phyloP scores from a whole-genome alignment of 129 eudicot genomes.

The Flaveria robusta region DNA sequence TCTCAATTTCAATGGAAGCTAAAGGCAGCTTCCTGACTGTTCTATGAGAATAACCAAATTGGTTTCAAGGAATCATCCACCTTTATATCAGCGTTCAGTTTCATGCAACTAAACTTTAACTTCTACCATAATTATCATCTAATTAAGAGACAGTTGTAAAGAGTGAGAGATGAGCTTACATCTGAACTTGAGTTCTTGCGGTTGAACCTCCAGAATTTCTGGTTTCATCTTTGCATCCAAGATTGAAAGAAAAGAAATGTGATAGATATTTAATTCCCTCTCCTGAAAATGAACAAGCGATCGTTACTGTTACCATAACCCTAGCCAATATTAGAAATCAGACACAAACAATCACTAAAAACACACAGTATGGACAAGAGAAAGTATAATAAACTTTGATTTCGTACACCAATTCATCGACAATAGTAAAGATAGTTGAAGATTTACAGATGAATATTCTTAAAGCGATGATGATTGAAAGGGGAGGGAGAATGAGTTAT shows the following conservation, averaged over 20 bases:
- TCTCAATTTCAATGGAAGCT: too few species aligned
- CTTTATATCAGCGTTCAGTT: too few species aligned
- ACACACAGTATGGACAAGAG: too few species aligned
- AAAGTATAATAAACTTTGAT: neutral
- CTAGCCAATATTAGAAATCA: neutral
- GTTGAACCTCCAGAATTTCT: conserved; percentile 57
- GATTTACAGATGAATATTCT: neutral
- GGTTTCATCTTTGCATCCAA: conserved; percentile 48
- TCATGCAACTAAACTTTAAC: neutral
- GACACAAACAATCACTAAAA: too few species aligned
- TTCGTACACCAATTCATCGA: neutral
- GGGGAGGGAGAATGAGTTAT: conserved; percentile 13
- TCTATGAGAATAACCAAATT: neutral
- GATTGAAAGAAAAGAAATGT: conserved; percentile 11
- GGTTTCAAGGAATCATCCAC: neutral
- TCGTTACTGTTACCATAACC: conserved; percentile 26
- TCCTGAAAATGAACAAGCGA: conserved; percentile 30
- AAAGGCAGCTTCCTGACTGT: neutral
- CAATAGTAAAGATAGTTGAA: neutral
- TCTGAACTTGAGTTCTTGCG: conserved; percentile 57
- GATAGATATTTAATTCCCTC: conserved; percentile 25
- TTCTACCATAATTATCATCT: neutral
- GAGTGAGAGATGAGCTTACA: conserved; percentile 39
- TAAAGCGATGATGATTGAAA: neutral
- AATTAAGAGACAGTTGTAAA: conserved; percentile 1